phyloP scores from a whole-genome alignment of 768 basidiomycete genomes.

The Leccinum olivaceopallidum region DNA sequence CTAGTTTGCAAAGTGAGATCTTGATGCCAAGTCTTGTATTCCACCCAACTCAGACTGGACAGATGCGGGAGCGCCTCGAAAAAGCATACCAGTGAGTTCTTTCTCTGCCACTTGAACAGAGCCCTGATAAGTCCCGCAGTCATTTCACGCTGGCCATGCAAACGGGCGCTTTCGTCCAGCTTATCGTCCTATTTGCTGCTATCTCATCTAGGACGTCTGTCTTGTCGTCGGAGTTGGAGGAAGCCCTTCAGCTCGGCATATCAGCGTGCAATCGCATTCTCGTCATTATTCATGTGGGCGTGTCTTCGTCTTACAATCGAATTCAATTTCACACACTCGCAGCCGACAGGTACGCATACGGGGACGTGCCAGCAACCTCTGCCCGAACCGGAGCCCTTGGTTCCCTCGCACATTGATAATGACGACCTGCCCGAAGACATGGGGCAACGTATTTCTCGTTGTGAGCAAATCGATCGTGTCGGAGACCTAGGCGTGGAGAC shows the following conservation, averaged over 20 bases:
- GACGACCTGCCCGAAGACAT: constrained; percentile 16
- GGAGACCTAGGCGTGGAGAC: neutral
- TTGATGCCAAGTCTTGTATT: neutral
- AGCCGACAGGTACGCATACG: constrained; percentile 17
- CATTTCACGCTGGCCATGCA: constrained; percentile 65
- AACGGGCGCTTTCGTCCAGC: constrained; percentile 70
- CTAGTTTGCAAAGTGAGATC: constrained; percentile 50
- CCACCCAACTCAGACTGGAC: constrained; percentile 7
- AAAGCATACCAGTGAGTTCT: constrained; percentile 54
- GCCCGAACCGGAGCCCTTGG: neutral
- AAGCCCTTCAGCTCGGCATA: constrained; percentile 35
- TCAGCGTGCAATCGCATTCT: constrained; percentile 31
- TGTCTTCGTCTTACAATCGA: neutral
- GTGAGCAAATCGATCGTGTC: neutral
- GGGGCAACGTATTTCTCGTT: constrained; percentile 13
- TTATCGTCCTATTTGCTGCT: constrained; percentile 61
- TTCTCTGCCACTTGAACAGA: neutral
- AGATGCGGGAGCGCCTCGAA: constrained; percentile 50
- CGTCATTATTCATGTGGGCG: constrained; percentile 35
- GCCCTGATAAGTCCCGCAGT: constrained; percentile 35
- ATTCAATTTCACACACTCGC: constrained; percentile 8
- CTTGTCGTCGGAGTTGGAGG: constrained; percentile 45
- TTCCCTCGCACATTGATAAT: neutral
- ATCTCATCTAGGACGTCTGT: constrained; percentile 57
- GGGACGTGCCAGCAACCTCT: neutral